Base-by-base conservation (phyloP, 129 eudicot genomes). In the Escallonia herrerae region DNA sequence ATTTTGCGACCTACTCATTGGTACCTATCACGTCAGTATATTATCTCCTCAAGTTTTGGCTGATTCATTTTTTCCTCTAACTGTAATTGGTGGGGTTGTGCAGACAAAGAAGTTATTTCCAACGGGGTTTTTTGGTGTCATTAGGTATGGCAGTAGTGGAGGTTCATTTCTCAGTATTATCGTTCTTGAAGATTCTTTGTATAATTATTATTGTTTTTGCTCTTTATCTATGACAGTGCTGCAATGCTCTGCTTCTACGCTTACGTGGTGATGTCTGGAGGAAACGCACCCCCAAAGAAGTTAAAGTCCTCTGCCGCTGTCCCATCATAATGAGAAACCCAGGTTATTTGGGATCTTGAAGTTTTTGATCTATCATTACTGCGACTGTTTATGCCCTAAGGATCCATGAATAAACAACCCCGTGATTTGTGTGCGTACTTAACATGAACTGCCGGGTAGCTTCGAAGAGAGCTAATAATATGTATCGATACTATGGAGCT, bases 271-370 rank as follows among this genome's bases (percentile, higher is more conserved):
- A 11, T 89, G 62, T 79, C 98, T 3, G 98, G 98, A 22, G 96
- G 96, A 42, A 93, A 93, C 78, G 95, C 96, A 45, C 95, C 89
- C n/a, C 95, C 95, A 60, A 93, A 86, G 87, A 93, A 93, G 74
- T 43, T 74, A 80, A 78, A 78, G 67, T 38, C 85, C 15, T 52
- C 82, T 14, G 83, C 75, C 40, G 65, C 67, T 51, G 66, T 70
- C 43, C 51, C 72, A 60, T 79, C 81, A 12, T 83, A 67, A 64
- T 65, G 62, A 69, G 68, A 49, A 45, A 33, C 40, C 41, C 4
- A 56, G 75, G 57, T 60, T 54, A 15, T 33, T 56, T 52, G 73
- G 44, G 6, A 12, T 8, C 53, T 54, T 62, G 48, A 12, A 68
- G 58, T 63, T 45, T 58, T 49, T 14, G 43, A 40, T 62, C 57